Conservation (phyloP, 2,329 filamentous ascomycete genomes). For the Boeremia exigua region DNA sequence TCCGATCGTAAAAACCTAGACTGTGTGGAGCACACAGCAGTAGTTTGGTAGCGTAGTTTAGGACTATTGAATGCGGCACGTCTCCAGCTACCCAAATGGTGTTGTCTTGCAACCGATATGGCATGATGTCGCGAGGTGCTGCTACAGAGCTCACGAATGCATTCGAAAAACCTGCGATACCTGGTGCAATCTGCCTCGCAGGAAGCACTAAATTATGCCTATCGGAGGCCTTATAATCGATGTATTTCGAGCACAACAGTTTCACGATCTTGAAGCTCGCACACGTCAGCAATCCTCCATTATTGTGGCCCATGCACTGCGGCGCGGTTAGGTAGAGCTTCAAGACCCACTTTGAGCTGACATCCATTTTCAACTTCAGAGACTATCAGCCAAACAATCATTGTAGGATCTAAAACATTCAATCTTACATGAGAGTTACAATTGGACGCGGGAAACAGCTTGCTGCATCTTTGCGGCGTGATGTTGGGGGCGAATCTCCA, state of each 20-base stretch:
- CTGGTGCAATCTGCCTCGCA: no score
- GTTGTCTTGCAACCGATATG: no score
- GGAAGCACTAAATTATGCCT: no score
- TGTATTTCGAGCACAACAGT: background rate
- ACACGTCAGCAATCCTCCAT: background rate
- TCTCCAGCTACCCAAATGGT: no score
- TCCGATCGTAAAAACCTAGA: background rate
- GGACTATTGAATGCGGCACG: no score
- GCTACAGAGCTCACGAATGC: no score
- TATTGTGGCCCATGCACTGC: background rate
- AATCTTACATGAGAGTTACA: background rate
- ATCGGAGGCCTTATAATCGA: no score
- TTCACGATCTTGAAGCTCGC: background rate
- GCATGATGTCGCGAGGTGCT: no score
- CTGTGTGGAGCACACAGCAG: no score
- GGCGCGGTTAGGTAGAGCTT: background rate
- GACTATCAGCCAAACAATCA: background rate
- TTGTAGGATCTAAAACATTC: background rate
- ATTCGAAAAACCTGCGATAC: no score
- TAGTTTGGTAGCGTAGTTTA: no score
- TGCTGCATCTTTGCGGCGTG: background rate
- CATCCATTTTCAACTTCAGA: background rate
- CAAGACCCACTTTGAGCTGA: slow-evolving; percentile 8
- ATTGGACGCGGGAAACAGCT: background rate
- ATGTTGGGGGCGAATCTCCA: slow-evolving; percentile 8